Conservation (phyloP, 2,329 filamentous ascomycete species). For the Cyphellophora europaea region DNA sequence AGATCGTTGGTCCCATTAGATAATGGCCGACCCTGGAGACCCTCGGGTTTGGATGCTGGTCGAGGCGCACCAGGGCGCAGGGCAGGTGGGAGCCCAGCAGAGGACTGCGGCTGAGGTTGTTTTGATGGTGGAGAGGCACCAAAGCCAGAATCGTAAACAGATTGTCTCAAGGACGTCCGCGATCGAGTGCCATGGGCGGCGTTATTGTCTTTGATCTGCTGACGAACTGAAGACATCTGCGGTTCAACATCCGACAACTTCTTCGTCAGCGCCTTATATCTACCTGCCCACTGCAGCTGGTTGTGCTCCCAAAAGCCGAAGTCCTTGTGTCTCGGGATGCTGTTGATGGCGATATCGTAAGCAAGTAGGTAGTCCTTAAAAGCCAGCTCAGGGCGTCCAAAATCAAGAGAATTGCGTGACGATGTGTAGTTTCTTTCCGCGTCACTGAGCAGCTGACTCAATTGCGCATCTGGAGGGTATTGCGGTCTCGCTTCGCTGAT, state of each 20-base stretch:
- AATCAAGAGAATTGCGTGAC: constrained; percentile 35
- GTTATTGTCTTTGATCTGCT: constrained; percentile 55
- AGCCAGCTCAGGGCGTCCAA: constrained; percentile 61
- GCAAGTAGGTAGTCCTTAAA: constrained; percentile 79
- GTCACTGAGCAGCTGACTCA: constrained; percentile 16
- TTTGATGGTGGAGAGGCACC: constrained; percentile 7
- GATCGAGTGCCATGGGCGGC: constrained; percentile 48
- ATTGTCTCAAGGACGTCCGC: constrained; percentile 7
- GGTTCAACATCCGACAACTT: constrained; percentile 13
- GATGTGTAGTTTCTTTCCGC: constrained; percentile 32
- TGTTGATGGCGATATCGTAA: constrained; percentile 65
- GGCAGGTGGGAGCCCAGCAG: constrained; percentile 10
- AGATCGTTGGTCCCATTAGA: constrained; percentile 15
- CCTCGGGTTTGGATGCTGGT: constrained; percentile 11
- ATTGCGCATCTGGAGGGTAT: constrained; percentile 14
- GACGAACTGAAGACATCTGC: constrained; percentile 50
- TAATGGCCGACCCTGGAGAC: constrained; percentile 14
- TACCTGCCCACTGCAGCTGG: constrained; percentile 37
- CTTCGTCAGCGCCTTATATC: constrained; percentile 36
- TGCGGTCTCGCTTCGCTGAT: constrained; percentile 37
- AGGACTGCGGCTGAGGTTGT: constrained; percentile 3
- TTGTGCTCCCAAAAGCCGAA: constrained; percentile 56
- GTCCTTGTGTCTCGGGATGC: constrained; percentile 67
- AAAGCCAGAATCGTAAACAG: constrained; percentile 12
- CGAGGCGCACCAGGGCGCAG: constrained; percentile 13